Conservation (phyloP, 768 basidiomycete species). For the Rhodotorula babjevae region DNA sequence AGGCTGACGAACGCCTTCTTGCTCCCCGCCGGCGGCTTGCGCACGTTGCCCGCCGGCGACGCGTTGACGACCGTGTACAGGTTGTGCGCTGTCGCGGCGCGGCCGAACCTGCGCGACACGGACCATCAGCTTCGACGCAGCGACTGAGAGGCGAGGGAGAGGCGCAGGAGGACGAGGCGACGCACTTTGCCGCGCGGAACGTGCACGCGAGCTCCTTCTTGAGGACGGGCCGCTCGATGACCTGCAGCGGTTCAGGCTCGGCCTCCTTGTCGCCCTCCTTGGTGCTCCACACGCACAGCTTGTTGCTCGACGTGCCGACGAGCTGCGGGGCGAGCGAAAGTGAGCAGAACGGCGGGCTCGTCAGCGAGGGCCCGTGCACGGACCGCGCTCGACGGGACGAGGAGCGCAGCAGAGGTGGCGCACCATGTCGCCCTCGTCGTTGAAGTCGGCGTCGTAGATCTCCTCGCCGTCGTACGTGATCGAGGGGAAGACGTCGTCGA, state of each 20-base stretch:
- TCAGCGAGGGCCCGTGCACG: no score
- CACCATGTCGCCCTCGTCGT: constrained; percentile 56
- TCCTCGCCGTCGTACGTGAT: constrained; percentile 57
- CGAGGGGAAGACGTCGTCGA: constrained; percentile 52
- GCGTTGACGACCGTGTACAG: constrained; percentile 72
- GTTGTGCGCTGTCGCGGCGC: constrained; percentile 55
- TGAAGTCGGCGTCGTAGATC: constrained; percentile 81
- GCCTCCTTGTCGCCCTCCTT: neutral
- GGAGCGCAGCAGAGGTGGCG: constrained; percentile 19
- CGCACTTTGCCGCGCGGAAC: constrained; percentile 40
- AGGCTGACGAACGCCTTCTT: constrained; percentile 39
- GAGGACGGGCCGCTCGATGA: constrained; percentile 39
- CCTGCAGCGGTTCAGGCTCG: constrained; percentile 30
- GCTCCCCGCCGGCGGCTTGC: neutral
- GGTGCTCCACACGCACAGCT: constrained; percentile 35
- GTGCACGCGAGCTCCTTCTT: constrained; percentile 36
- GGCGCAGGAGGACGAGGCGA: neutral
- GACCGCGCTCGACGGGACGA: no score
- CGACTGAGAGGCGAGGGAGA: no score
- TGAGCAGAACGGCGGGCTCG: no score
- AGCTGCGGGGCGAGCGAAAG: constrained; percentile 23
- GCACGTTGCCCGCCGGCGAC: constrained; percentile 46
- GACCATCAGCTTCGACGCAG: no score
- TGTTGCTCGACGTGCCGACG: constrained; percentile 32
- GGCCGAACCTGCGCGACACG: constrained; percentile 50